Evolutionary conservation across 805 yeast species (phyloP), one percentile per base, ranked within the genome.

Genomic region (Kodamaea sagamina): DNA sequence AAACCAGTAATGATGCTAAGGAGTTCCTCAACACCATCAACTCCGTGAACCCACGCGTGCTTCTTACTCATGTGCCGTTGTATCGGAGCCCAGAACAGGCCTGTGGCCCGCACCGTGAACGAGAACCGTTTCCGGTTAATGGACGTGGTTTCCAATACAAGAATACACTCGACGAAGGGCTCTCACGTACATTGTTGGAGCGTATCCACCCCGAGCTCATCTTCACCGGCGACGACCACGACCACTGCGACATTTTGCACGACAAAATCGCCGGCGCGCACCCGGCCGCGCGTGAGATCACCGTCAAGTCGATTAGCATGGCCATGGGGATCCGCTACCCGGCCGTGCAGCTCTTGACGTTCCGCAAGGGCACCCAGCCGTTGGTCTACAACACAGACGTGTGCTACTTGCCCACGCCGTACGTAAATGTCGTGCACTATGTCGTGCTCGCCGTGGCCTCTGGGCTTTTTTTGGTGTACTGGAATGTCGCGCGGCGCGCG

Each of bases 251-350:
- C 50, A 75, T 84, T 22, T 65, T 67, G 15, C 97, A 92, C 41
- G 42, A 37, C 3, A 35, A 42, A 27, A 43, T 53, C 18, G 52
- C 54, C 2, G 46, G 44, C 4, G 46, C 36, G 10, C 39, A 41
- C n/a, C 34, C 19, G 6, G 51, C 61, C 2, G 54, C 64, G 1
- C 6, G 44, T 2, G 99, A 93, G 60, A 80, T 85, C 49, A 88
- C 97, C 0, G 89, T 90, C 21, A 93, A 93, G 62, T 81, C 95
- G 3, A 80, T 85, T 41, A 84, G 97, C 10, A 86, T 93, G 95
- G 90, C 96, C 16, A 86, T 88, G 82, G 98, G 98, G 0, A 81
- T 93, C 21, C 64, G 71, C 41, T 71, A 72, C 41, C 76, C 76
- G 2, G 75, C 74, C 1, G 68, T 71, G 6, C 76, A 71, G 47